These are phyloP conservation scores for Biscogniauxia marginata DNA, from an alignment of 2,329 filamentous ascomycete species.

Conservation along the genomic window DNA sequence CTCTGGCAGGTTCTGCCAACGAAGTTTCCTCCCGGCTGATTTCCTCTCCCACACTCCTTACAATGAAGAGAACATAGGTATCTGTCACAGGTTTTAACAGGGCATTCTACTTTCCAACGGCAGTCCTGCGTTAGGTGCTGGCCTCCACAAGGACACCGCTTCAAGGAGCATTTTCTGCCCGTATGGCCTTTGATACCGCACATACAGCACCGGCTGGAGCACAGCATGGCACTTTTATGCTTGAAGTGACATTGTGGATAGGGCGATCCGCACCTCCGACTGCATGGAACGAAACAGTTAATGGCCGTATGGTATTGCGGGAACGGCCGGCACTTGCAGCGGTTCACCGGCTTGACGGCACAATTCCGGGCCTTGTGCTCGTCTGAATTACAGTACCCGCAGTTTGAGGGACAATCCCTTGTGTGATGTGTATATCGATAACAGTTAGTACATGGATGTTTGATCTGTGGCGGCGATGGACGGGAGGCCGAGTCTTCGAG, in stretches of 20 bases:
- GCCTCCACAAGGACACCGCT: constrained; percentile 36
- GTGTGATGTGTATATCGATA: constrained; percentile 24
- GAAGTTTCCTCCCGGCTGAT: constrained; percentile 26
- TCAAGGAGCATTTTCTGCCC: constrained; percentile 35
- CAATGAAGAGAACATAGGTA: constrained; percentile 39
- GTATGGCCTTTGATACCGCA: constrained; percentile 39
- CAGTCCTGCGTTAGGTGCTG: constrained; percentile 40
- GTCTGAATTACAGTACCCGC: constrained; percentile 36
- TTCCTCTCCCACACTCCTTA: constrained; percentile 31
- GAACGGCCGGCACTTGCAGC: constrained; percentile 40
- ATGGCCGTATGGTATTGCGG: constrained; percentile 36
- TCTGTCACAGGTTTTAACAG: constrained; percentile 29
- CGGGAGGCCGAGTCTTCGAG: constrained; percentile 1
- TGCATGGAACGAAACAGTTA: constrained; percentile 35
- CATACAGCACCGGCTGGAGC: constrained; percentile 40
- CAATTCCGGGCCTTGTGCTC: constrained; percentile 32
- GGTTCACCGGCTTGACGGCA: constrained; percentile 30
- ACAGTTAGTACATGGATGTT: constrained; percentile 33
- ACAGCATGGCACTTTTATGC: constrained; percentile 39
- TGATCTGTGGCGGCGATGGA: background rate
- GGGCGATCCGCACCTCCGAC: constrained; percentile 32
- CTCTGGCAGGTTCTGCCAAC: constrained; percentile 30
- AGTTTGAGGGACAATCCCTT: constrained; percentile 25
- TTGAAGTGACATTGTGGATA: constrained; percentile 24
- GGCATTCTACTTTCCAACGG: constrained; percentile 38